Conservation (phyloP, 169 alveolate genomes). For the Plasmodium chabaudi region DNA sequence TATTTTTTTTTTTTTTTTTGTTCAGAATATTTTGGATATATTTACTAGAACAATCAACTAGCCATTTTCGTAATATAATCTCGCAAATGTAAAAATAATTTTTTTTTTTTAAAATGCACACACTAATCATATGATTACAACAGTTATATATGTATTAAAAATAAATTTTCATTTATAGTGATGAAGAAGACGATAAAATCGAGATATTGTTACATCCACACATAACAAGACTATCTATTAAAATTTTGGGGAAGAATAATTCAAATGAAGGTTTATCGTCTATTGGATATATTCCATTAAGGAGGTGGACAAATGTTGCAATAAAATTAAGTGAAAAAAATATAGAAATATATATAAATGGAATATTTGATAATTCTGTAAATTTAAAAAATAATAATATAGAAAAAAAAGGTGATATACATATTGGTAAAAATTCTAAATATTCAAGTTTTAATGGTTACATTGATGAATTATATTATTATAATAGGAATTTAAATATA, state of each 20-base stretch:
- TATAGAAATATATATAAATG: slow-evolving; percentile 37
- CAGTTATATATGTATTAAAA: too few species aligned
- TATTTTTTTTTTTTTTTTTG: background rate
- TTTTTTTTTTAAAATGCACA: background rate
- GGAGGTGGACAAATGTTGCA: slow-evolving; percentile 65
- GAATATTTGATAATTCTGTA: slow-evolving; percentile 57
- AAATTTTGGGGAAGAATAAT: slow-evolving; percentile 8
- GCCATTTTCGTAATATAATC: slow-evolving; percentile 53
- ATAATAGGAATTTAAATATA: slow-evolving; percentile 10
- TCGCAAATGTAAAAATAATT: slow-evolving; percentile 37
- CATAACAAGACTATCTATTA: slow-evolving; percentile 26
- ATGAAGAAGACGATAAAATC: slow-evolving; percentile 35
- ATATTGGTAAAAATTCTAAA: slow-evolving; percentile 24
- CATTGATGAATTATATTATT: slow-evolving; percentile 49
- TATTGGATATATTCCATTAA: slow-evolving; percentile 37
- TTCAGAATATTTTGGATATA: slow-evolving; percentile 62
- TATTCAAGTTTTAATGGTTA: slow-evolving; percentile 67
- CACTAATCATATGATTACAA: too few species aligned
- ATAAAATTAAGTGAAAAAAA: slow-evolving; percentile 11
- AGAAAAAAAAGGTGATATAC: slow-evolving; percentile 40
- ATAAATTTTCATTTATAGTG: slow-evolving; percentile 2
- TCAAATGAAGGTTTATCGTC: slow-evolving; percentile 66
- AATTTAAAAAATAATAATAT: slow-evolving; percentile 1
- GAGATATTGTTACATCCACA: slow-evolving; percentile 44
- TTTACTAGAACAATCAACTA: slow-evolving; percentile 47